Evolutionary conservation across 2,329 filamentous ascomycete genomes (phyloP).

Genomic region (Epichloe coenophiala): DNA sequence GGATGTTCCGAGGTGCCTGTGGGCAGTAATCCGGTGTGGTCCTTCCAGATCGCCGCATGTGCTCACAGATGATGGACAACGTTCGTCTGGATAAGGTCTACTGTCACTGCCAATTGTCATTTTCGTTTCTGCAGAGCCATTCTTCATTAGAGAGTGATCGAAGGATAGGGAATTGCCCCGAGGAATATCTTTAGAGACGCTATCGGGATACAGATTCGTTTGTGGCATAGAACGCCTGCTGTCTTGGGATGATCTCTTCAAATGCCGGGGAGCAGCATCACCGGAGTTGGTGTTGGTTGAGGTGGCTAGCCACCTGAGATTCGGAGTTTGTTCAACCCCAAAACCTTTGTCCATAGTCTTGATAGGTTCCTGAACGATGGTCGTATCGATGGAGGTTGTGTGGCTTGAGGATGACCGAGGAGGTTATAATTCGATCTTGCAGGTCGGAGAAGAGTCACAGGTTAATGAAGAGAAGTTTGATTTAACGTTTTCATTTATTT

Average conservation of each 20-base stretch:
- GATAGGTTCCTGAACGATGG: no score
- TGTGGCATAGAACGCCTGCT: neutral
- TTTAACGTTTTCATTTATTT: no score
- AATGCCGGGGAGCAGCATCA: neutral
- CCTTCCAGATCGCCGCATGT: slow-evolving; percentile 20
- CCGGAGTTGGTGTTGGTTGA: neutral
- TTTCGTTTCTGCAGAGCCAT: neutral
- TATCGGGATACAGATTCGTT: neutral
- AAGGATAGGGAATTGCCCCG: neutral
- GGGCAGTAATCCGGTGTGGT: slow-evolving; percentile 13
- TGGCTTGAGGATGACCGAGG: neutral
- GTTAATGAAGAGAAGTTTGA: no score
- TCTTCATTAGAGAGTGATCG: neutral
- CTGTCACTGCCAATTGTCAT: neutral
- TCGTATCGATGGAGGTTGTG: neutral
- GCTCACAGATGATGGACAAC: slow-evolving; percentile 10
- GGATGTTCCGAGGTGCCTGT: neutral
- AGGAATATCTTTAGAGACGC: neutral
- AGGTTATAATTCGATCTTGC: no score
- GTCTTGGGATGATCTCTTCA: neutral
- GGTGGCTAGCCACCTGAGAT: neutral
- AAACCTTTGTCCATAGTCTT: neutral
- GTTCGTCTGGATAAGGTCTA: neutral
- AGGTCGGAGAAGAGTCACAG: no score
- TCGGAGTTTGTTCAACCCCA: neutral